A percentile compares a stretch with the other conserved stretches of the same genome.
phyloP scores from a whole-genome alignment of 495 filamentous ascomycete species.

The Sporormia fimetaria region DNA sequence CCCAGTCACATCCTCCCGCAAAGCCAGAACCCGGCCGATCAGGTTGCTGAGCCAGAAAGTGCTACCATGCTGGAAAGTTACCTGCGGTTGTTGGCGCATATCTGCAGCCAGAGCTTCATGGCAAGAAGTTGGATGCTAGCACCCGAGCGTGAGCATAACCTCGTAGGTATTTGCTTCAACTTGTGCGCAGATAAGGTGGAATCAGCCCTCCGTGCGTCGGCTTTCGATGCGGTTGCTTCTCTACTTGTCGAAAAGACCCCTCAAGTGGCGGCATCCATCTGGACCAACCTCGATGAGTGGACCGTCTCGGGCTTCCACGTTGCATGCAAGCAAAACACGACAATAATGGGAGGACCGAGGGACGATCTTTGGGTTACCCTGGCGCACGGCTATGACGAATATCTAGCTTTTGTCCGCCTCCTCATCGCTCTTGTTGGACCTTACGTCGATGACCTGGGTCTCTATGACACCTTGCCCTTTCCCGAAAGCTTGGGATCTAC shows the following conservation, averaged over 20 bases:
- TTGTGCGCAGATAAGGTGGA: conserved; percentile 59
- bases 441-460: conserved; percentile 40
- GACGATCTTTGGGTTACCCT: conserved; percentile 41
- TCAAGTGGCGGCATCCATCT: conserved; percentile 51
- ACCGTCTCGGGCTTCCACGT: conserved; percentile 25
- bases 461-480: conserved; percentile 72
- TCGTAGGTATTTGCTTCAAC: conserved; percentile 55
- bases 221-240: conserved; percentile 57
- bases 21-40: conserved; percentile 50
- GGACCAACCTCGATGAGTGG: conserved; percentile 61
- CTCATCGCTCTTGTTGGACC: conserved; percentile 57
- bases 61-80: conserved; percentile 89
- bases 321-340: conserved; percentile 21
- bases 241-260: conserved; percentile 54
- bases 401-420: conserved; percentile 67
- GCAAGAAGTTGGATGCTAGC: conserved; percentile 58
- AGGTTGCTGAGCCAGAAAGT: conserved; percentile 69
- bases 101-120: conserved; percentile 55
- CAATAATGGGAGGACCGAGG: conserved; percentile 26
- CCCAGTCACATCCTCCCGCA: conserved; percentile 47
- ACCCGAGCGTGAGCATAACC: conserved; percentile 46
- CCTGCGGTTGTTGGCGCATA: conserved; percentile 69
- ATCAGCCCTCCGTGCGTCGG: conserved; percentile 61
- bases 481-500: conserved; percentile 74
- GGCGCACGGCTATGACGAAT: conserved; percentile 61